Percentiles rank a stretch among this genome's conserved stretches.
Conservation (phyloP, 768 basidiomycete species). For the Tylopilus intermedius region DNA sequence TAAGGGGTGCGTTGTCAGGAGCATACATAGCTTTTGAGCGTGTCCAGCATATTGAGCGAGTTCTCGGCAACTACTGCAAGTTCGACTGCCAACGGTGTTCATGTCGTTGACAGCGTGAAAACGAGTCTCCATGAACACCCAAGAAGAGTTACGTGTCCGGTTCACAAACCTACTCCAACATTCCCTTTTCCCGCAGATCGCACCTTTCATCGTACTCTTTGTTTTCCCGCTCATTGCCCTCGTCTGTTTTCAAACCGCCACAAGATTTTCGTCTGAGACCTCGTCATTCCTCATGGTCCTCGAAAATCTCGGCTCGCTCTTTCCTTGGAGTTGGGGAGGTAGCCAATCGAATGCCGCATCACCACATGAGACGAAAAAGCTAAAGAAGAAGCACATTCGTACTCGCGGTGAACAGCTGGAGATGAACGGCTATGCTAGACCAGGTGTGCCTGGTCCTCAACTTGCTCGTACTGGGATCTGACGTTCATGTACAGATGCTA, state of each 20-base stretch:
- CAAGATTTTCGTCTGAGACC: conserved; percentile 27
- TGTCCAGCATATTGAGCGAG: conserved; percentile 15
- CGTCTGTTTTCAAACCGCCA: conserved; percentile 26
- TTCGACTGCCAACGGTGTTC: conserved; percentile 17
- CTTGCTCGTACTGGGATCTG: background rate
- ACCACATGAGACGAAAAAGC: conserved; percentile 38
- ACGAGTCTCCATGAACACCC: conserved; percentile 39
- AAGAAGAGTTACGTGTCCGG: conserved; percentile 39
- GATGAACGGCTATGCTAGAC: conserved; percentile 32
- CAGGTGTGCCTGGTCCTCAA: conserved; percentile 22
- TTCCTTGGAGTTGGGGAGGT: conserved; percentile 64
- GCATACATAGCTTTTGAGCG: background rate
- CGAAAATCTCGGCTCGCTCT: conserved; percentile 46
- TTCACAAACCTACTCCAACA: conserved; percentile 35
- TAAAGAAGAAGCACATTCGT: conserved; percentile 46
- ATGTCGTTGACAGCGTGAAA: conserved; percentile 29
- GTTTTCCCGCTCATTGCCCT: conserved; percentile 36
- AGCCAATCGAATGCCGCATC: conserved; percentile 20
- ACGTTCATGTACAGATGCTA: conserved; percentile 17
- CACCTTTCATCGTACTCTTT: conserved; percentile 52
- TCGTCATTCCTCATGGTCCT: conserved; percentile 47
- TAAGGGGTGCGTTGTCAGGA: accelerated
- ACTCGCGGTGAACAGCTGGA: conserved; percentile 56
- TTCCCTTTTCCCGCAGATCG: conserved; percentile 49
- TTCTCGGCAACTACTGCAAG: conserved; percentile 17